Conservation (phyloP, 306 rosid genomes). For the Abrus pulchellus region DNA sequence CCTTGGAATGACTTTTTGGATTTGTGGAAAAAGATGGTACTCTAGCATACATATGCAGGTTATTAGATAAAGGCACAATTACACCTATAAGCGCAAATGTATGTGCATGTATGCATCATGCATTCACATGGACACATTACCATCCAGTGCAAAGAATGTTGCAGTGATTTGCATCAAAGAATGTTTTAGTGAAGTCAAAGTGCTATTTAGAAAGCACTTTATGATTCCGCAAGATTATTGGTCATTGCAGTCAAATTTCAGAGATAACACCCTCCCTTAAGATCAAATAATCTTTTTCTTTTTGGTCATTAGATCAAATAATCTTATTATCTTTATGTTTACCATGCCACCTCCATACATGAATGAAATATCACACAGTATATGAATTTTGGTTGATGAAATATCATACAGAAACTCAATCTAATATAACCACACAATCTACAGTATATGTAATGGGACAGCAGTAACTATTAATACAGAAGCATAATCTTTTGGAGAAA, state of each 20-base stretch:
- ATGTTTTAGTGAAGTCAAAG: neutral
- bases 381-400: too few relatives aligned
- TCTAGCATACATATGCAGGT: neutral
- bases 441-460: neutral
- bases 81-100: neutral
- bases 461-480: slow-evolving; percentile 7
- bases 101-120: neutral
- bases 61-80: neutral
- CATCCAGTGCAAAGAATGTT: slow-evolving; percentile 22
- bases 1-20: neutral
- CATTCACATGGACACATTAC: neutral
- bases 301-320: neutral
- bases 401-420: slow-evolving; percentile 21
- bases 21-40: neutral
- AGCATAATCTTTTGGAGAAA: slow-evolving; percentile 8
- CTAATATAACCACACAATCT: slow-evolving; percentile 9
- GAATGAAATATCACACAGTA: neutral
- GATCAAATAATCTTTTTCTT: neutral
- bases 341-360: neutral
- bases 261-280: neutral
- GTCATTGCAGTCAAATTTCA: neutral
- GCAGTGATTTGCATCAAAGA: neutral
- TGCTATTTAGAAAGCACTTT: neutral
- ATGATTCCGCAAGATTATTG: neutral
- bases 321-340: neutral